These are phyloP conservation scores for Sclerotinia minor DNA, from an alignment of 2,329 filamentous ascomycete species.

Conservation along the genomic window DNA sequence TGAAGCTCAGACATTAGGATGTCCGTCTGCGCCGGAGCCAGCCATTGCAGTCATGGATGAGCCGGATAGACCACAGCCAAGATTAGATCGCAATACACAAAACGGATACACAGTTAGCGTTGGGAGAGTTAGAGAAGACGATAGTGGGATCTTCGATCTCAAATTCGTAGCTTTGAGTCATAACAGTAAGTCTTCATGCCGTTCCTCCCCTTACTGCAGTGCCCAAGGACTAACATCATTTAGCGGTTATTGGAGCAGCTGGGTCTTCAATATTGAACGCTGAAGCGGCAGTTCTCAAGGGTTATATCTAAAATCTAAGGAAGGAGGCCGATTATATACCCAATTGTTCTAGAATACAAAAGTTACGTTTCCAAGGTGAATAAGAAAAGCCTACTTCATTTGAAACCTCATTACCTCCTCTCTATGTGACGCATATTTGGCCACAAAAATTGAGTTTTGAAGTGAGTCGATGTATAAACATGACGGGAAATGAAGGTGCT, in stretches of 20 bases:
- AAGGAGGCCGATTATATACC: neutral
- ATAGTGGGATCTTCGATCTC: conserved; percentile 87
- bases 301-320: conserved; percentile 52
- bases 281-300: conserved; percentile 88
- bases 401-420: neutral
- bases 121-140: conserved; percentile 76
- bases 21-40: conserved; percentile 78
- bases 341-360: neutral
- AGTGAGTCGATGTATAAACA: neutral
- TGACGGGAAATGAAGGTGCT: too few relatives aligned
- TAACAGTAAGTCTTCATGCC: conserved; percentile 51
- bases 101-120: conserved; percentile 90
- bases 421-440: neutral
- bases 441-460: neutral
- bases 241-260: conserved; percentile 90
- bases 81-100: conserved; percentile 82
- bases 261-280: conserved; percentile 94
- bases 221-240: conserved; percentile 24
- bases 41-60: conserved; percentile 90
- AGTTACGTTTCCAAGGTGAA: conserved; percentile 1
- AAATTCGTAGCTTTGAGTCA: conserved; percentile 94
- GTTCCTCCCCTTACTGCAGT: neutral
- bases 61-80: conserved; percentile 84
- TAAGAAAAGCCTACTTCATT: neutral
- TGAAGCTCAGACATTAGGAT: conserved; percentile 80